phyloP scores from a whole-genome alignment of 192 early-diverging fungal genomes.

The Geranomyces michiganensis region DNA sequence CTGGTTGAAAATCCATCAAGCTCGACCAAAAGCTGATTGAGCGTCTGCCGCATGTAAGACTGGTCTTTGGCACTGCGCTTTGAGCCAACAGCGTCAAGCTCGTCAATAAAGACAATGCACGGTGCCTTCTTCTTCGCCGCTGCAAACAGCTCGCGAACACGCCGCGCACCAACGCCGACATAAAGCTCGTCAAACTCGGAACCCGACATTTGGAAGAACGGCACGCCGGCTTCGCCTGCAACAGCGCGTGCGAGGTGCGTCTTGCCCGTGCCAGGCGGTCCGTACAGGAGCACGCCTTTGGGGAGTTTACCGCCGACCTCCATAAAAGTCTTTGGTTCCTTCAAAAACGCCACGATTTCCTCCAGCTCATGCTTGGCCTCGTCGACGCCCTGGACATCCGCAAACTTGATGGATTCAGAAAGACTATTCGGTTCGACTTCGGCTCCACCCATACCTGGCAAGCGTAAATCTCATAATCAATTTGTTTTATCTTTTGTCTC shows the following conservation, averaged over 20 bases:
- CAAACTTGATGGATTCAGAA: conserved; percentile 75
- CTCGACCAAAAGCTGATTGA: conserved; percentile 99
- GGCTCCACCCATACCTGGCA: conserved; percentile 39
- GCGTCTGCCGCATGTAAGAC: conserved; percentile 95
- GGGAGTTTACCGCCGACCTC: conserved; percentile 94
- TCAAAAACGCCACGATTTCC: conserved; percentile 95
- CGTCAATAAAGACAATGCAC: conserved; percentile 94
- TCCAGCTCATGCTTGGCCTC: conserved; percentile 98
- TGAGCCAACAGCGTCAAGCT: conserved; percentile 96
- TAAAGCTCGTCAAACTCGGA: conserved; percentile 99
- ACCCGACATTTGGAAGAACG: conserved; percentile 99
- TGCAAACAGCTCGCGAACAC: conserved; percentile 85
- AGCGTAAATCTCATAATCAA: too few relatives aligned
- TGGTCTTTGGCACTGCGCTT: conserved; percentile 93
- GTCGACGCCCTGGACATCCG: conserved; percentile 96
- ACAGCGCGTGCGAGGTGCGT: conserved; percentile 95
- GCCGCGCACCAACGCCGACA: conserved; percentile 90
- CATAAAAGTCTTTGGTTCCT: conserved; percentile 87
- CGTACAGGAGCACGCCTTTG: conserved; percentile 75
- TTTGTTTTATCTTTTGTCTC: too few relatives aligned
- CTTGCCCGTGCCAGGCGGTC: conserved; percentile 97
- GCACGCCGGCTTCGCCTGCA: conserved; percentile 96
- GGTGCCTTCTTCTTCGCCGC: conserved; percentile 56
- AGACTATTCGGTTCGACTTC: conserved; percentile 53
- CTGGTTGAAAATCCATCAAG: conserved; percentile 97